Percentiles rank a stretch among this genome's conserved stretches.
Evolutionary conservation across 106 monocot species (phyloP).

Genomic region (Phalaenopsis aphrodite): DNA sequence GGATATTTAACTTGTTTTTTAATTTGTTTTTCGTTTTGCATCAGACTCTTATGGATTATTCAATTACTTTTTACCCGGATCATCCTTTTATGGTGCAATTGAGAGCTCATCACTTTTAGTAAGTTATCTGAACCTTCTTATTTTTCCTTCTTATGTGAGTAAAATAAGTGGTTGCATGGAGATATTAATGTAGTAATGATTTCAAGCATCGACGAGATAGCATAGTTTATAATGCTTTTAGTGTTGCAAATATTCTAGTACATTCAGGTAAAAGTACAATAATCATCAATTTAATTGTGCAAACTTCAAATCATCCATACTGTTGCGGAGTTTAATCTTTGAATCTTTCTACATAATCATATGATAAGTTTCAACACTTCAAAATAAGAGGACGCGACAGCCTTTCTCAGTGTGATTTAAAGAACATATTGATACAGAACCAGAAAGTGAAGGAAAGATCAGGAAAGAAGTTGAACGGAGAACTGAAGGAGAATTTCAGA

Average conservation of each 20-base stretch:
- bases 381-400: no score
- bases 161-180: background rate
- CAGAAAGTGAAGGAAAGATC: no score
- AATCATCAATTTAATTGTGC: background rate
- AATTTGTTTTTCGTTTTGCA: conserved; percentile 14
- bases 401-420: no score
- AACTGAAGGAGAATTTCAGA: no score
- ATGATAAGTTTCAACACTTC: no score
- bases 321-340: no score
- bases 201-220: background rate
- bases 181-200: background rate
- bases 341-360: no score
- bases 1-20: background rate
- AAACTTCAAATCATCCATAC: no score
- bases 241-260: background rate
- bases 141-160: background rate
- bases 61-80: conserved; percentile 70
- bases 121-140: conserved; percentile 27
- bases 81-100: conserved; percentile 75
- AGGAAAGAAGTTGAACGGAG: no score
- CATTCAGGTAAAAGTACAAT: background rate
- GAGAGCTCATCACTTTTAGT: conserved; percentile 75
- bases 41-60: conserved; percentile 86
- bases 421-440: no score
- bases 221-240: background rate